Conservation (phyloP, 2,329 filamentous ascomycete species). For the Penicillium expansum region DNA sequence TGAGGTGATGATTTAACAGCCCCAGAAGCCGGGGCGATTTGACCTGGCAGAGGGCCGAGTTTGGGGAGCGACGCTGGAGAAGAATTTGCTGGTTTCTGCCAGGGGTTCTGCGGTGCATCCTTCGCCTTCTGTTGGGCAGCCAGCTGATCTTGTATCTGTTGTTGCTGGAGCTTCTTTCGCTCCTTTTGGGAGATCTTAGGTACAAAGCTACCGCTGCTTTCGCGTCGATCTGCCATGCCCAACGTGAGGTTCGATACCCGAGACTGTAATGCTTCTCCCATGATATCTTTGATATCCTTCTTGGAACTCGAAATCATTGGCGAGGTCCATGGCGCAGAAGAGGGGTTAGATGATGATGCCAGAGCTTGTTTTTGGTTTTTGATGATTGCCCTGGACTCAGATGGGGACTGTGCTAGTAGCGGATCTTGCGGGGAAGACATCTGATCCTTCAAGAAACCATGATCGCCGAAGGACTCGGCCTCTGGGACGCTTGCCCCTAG, state of each 20-base stretch:
- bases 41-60: conserved; percentile 39
- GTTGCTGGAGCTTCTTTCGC: conserved; percentile 76
- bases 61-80: conserved; percentile 15
- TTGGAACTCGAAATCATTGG: conserved; percentile 59
- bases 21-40: conserved; percentile 21
- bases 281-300: conserved; percentile 73
- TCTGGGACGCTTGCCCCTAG: conserved; percentile 29
- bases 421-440: conserved; percentile 27
- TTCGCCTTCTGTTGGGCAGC: conserved; percentile 36
- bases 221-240: conserved; percentile 49
- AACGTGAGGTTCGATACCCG: conserved; percentile 54
- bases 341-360: conserved; percentile 27
- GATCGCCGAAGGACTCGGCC: conserved; percentile 25
- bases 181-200: conserved; percentile 86
- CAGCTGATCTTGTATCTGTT: conserved; percentile 52
- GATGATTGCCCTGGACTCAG: conserved; percentile 19
- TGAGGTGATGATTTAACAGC: conserved; percentile 28
- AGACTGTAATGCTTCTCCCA: conserved; percentile 58
- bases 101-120: conserved; percentile 51
- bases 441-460: conserved; percentile 29
- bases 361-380: conserved; percentile 26
- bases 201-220: conserved; percentile 40
- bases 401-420: conserved; percentile 25
- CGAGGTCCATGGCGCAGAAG: conserved; percentile 52
- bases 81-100: conserved; percentile 54